A percentile compares a stretch with the other conserved stretches of the same genome.
These are phyloP conservation scores for Sporobolomyces phaffii DNA, from an alignment of 768 basidiomycete species.

Conservation along the genomic window DNA sequence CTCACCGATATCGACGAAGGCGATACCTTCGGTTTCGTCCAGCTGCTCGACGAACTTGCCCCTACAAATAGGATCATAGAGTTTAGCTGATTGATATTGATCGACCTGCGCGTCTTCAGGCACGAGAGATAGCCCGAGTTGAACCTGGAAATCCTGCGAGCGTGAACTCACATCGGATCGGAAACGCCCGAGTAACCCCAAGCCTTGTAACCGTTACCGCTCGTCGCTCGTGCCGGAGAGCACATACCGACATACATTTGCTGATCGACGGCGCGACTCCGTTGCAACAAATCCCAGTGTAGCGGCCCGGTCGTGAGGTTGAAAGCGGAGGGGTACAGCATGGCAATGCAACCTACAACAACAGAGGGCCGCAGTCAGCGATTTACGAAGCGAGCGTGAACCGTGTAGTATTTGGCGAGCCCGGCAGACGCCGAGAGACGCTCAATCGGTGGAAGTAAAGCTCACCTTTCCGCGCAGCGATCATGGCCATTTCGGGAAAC, in stretches of 20 bases:
- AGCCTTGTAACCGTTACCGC: constrained; percentile 73
- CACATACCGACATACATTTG: constrained; percentile 96
- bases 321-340: constrained; percentile 92
- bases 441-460: background rate
- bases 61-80: constrained; percentile 49
- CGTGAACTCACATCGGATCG: constrained; percentile 52
- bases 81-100: background rate
- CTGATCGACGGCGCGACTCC: constrained; percentile 88
- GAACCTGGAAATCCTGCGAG: no score
- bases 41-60: constrained; percentile 69
- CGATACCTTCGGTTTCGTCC: constrained; percentile 67
- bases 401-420: no score
- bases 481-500: constrained; percentile 89
- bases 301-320: constrained; percentile 90
- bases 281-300: constrained; percentile 89
- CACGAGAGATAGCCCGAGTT: no score
- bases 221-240: constrained; percentile 80
- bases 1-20: constrained; percentile 76
- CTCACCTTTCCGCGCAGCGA: constrained; percentile 75
- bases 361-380: no score
- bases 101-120: background rate
- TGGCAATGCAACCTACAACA: constrained; percentile 66
- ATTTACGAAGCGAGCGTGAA: no score
- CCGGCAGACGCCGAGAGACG: no score
- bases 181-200: constrained; percentile 39